Base-by-base conservation (phyloP, 2,329 filamentous ascomycete genomes). In the Leptographium wingfieldii region DNA sequence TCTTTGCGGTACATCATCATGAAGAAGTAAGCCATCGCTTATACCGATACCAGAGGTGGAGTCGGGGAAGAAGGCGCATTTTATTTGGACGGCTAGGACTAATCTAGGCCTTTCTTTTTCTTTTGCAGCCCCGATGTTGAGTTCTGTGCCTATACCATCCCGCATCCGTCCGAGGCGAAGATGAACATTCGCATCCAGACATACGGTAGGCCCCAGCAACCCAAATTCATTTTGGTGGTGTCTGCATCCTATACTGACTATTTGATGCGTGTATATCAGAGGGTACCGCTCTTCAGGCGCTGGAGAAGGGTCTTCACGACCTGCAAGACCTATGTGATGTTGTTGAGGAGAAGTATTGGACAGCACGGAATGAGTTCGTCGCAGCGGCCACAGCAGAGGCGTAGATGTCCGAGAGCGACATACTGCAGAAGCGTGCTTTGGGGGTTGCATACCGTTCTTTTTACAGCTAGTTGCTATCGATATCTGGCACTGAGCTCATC, bases 101-200 rank as follows among this genome's bases (percentile, higher is more conserved):
- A 19, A 51, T 25, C 40, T 3, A 7, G 5, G 35, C 35, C 35
- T 38, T 11, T 38, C 12, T 5, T 25, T 19, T 35, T 38, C 19
- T n/a, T n/a, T 5, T 25, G 3, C 65, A 97, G 92, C 72, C 92
- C 94, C 35, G 85, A 94, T 64, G 94, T 99, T 62, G 94, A 99
- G 72, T 96, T 99, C 75, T 97, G 94, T 74, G 94, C 92, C 63
- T 99, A 99, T 73, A 90, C 92, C 9, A 97, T 99, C 63, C 94
- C 94, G 35, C 94, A 99, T 74, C 94, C 94, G 57, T 95, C 92
- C 48, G 94, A 99, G 74, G 78, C 86, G 49, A 94, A 95, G 75
- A 96, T 99, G 92, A 96, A 97, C 70, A 78, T 99, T 63, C 84
- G 94, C 68, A 97, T 99, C 64, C 94, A 99, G 74, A 99, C 92